Conservation (phyloP, 2,329 filamentous ascomycete genomes). For the Neofusicoccum umdonicola region DNA sequence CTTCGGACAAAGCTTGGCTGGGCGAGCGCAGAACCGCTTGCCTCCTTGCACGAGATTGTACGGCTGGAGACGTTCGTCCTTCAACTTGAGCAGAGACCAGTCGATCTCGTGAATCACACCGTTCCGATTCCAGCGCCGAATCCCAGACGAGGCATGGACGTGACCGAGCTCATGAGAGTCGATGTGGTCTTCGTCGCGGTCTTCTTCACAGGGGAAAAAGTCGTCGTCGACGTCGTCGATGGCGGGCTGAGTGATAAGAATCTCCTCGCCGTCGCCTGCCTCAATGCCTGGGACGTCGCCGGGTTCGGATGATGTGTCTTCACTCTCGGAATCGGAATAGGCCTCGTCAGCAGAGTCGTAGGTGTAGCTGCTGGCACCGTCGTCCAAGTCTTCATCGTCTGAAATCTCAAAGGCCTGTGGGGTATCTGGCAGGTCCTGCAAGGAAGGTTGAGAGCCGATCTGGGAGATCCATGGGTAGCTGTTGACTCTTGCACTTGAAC, state of each 20-base stretch:
- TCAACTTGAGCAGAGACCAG: constrained; percentile 86
- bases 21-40: constrained; percentile 32
- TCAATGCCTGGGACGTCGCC: constrained; percentile 34
- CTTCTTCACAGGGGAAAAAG: constrained; percentile 75
- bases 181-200: constrained; percentile 75
- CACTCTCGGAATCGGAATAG: constrained; percentile 58
- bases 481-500: constrained; percentile 44
- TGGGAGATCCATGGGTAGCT: constrained; percentile 36
- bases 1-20: constrained; percentile 29
- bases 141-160: constrained; percentile 85
- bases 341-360: constrained; percentile 49
- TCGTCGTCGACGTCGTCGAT: constrained; percentile 81
- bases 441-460: constrained; percentile 35
- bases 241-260: constrained; percentile 86
- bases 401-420: constrained; percentile 50
- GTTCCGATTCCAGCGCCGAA: constrained; percentile 70
- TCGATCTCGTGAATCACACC: constrained; percentile 87
- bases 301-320: constrained; percentile 47
- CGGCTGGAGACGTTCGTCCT: constrained; percentile 63
- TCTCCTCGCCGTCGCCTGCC: constrained; percentile 65
- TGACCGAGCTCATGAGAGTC: constrained; percentile 77
- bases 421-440: constrained; percentile 29
- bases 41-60: constrained; percentile 67
- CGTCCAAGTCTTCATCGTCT: constrained; percentile 49
- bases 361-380: constrained; percentile 17